Percentiles rank a stretch among this genome's conserved stretches.
Evolutionary conservation across 257 asterid genomes (phyloP).

Genomic region (Solanum sejunctum): DNA sequence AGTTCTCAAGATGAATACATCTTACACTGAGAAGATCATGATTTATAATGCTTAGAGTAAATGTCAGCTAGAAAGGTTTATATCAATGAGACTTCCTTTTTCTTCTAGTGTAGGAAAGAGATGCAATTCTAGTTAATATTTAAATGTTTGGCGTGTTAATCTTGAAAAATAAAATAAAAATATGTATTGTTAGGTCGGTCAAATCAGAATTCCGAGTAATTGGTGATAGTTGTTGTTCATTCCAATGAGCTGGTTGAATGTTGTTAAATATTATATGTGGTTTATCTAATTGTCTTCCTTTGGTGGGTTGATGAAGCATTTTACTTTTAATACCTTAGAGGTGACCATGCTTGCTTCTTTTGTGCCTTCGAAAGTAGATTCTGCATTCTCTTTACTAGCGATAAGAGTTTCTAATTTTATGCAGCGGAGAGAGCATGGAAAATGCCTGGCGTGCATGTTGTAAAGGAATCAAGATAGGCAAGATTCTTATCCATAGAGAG

Average conservation of each 20-base stretch:
- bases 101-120: neutral
- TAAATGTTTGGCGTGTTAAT: neutral
- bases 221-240: neutral
- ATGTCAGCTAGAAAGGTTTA: neutral
- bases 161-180: neutral
- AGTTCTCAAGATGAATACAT: neutral
- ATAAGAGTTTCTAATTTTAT: neutral
- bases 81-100: neutral
- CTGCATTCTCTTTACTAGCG: neutral
- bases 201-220: neutral
- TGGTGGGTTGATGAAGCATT: neutral
- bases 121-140: neutral
- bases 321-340: neutral
- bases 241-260: neutral
- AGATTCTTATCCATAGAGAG: conserved; percentile 6
- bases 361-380: neutral
- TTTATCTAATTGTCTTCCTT: neutral
- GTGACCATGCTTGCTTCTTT: neutral
- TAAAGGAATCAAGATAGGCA: conserved; percentile 8
- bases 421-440: conserved; percentile 83
- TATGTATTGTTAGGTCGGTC: neutral
- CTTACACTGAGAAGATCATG: neutral
- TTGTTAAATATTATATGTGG: neutral
- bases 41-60: neutral
- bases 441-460: conserved; percentile 5